Evolutionary conservation across 306 rosid species (phyloP).

Genomic region (Vigna trinervia): DNA sequence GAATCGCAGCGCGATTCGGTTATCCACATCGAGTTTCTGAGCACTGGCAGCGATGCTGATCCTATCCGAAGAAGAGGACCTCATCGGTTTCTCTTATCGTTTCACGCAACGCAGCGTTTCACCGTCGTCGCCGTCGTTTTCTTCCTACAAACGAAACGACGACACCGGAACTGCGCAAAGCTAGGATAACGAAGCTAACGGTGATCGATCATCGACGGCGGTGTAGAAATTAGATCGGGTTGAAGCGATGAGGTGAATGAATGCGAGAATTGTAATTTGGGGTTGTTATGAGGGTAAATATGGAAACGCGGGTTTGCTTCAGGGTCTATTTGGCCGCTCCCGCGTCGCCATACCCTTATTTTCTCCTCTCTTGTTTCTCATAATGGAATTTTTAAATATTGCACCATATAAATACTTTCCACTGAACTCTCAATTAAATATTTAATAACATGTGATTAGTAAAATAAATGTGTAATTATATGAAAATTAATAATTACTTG

Average conservation of each 20-base stretch:
- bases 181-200: not conserved
- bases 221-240: constrained; percentile 26
- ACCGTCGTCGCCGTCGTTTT: constrained; percentile 19
- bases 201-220: constrained; percentile 55
- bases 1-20: constrained; percentile 78
- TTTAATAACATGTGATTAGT: no score
- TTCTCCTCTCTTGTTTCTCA: not conserved
- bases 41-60: constrained; percentile 79
- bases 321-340: constrained; percentile 8
- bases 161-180: constrained; percentile 32
- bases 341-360: not conserved
- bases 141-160: constrained; percentile 15
- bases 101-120: constrained; percentile 17
- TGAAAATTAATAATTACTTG: no score
- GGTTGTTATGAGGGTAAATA: constrained; percentile 44
- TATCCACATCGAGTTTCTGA: constrained; percentile 73
- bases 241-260: constrained; percentile 19
- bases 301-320: constrained; percentile 29
- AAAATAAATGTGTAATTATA: no score
- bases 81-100: constrained; percentile 49
- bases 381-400: no score
- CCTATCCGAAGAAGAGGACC: constrained; percentile 60
- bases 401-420: no score
- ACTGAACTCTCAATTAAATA: no score
- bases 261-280: constrained; percentile 43